These are phyloP conservation scores for Symbiodinium natans DNA, from an alignment of 73 alveolate species.

Conservation along the genomic window DNA sequence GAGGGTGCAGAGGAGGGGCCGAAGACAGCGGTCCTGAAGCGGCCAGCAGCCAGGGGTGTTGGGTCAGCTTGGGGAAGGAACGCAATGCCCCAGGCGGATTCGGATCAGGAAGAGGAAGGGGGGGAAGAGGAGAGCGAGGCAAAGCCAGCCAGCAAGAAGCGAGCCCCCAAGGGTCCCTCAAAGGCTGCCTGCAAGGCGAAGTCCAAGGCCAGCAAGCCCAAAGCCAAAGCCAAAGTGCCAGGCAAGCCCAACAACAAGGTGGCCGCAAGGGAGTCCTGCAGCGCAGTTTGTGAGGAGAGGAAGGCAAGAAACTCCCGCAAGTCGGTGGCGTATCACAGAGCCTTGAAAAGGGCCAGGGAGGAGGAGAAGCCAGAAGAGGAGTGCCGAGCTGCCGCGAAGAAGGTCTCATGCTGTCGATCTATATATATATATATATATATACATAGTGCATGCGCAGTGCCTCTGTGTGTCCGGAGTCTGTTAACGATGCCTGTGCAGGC, in stretches of 20 bases:
- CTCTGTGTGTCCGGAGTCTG: no score
- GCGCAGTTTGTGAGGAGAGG: background rate
- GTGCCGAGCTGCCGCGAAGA: background rate
- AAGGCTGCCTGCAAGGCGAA: background rate
- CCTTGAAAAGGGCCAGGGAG: background rate
- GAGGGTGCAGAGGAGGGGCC: background rate
- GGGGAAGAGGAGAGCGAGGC: no score
- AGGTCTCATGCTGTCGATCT: background rate
- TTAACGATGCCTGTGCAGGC: background rate
- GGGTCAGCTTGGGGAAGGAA: background rate
- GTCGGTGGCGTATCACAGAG: background rate
- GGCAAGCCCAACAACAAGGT: background rate
- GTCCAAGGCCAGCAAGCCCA: no score
- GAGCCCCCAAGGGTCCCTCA: no score
- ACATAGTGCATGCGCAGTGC: no score
- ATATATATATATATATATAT: no score
- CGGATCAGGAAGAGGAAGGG: background rate
- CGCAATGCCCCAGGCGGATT: background rate
- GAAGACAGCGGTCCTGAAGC: background rate
- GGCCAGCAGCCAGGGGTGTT: background rate
- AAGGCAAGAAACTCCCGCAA: background rate
- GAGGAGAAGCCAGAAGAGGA: background rate
- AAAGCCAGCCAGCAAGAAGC: background rate
- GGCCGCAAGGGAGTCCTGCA: background rate
- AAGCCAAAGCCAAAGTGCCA: background rate